phyloP scores from a whole-genome alignment of 805 yeast genomes.

The Cyberlindnera meyerae region DNA sequence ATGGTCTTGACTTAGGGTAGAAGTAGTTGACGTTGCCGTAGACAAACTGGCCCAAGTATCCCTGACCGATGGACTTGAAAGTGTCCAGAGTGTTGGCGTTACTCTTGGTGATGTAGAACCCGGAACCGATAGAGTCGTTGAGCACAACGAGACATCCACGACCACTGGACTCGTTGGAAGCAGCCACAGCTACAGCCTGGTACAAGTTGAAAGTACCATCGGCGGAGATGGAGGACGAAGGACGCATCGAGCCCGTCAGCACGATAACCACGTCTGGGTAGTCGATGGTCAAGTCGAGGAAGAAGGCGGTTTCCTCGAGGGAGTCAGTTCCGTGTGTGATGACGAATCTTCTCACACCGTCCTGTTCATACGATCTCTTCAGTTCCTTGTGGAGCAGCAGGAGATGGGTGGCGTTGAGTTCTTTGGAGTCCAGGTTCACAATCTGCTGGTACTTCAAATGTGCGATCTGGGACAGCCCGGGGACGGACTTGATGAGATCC shows the following conservation, averaged over 20 bases:
- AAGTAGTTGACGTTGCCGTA: constrained; percentile 61
- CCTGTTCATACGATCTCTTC: constrained; percentile 36
- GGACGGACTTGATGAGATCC: constrained; percentile 49
- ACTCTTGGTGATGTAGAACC: constrained; percentile 64
- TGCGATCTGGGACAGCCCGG: constrained; percentile 55
- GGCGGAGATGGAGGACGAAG: constrained; percentile 62
- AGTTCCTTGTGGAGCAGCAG: constrained; percentile 43
- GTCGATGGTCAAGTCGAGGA: constrained; percentile 45
- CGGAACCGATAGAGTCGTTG: constrained; percentile 65
- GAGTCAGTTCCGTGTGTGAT: constrained; percentile 72
- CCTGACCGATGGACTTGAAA: constrained; percentile 63
- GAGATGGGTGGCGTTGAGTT: constrained; percentile 45
- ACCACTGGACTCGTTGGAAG: constrained; percentile 43
- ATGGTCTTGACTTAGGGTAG: constrained; percentile 57
- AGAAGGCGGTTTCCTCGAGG: constrained; percentile 63
- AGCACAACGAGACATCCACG: constrained; percentile 62
- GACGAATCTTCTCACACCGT: constrained; percentile 52
- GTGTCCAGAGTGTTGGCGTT: constrained; percentile 69
- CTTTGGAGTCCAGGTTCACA: constrained; percentile 59
- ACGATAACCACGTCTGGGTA: constrained; percentile 53
- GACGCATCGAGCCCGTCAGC: constrained; percentile 72
- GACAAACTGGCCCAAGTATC: constrained; percentile 65
- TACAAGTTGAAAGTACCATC: constrained; percentile 73
- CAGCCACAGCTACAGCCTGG: constrained; percentile 63
- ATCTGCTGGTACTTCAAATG: constrained; percentile 59